phyloP scores from a whole-genome alignment of 179 eudicot species.

The Amaranthus tricolor region DNA sequence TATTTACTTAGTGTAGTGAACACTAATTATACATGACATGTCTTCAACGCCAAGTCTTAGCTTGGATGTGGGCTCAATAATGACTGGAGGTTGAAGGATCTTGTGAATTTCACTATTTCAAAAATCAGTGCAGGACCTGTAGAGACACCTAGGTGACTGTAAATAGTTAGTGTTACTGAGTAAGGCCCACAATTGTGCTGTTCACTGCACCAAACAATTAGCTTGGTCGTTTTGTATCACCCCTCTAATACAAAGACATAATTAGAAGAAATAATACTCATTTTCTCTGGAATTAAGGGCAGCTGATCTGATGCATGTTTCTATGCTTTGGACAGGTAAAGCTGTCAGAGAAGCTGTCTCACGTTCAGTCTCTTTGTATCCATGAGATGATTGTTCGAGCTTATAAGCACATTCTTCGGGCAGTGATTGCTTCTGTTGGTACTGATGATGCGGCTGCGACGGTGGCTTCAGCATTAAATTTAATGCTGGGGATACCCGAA shows the following conservation, averaged over 20 bases:
- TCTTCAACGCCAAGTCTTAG: neutral
- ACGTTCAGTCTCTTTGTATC: constrained; percentile 96
- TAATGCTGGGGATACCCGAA: constrained; percentile 84
- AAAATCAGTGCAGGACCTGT: no score
- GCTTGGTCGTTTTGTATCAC: neutral
- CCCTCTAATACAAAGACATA: no score
- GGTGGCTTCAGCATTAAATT: constrained; percentile 77
- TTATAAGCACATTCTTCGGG: constrained; percentile 92
- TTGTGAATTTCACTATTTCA: neutral
- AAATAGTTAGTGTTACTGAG: neutral
- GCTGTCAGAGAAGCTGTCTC: constrained; percentile 93
- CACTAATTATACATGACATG: neutral
- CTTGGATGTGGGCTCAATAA: neutral
- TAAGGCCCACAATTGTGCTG: neutral
- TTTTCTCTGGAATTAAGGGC: neutral
- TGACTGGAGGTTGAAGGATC: neutral
- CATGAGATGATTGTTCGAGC: constrained; percentile 99
- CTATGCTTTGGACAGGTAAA: constrained; percentile 64
- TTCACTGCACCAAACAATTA: neutral
- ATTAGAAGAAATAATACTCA: neutral
- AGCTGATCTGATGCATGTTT: constrained; percentile 17
- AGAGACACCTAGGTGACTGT: neutral
- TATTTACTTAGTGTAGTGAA: neutral
- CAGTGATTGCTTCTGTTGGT: constrained; percentile 78
- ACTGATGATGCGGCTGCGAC: constrained; percentile 65